Conservation (phyloP, 2,329 filamentous ascomycete genomes). For the Pestalotiopsis sp. region DNA sequence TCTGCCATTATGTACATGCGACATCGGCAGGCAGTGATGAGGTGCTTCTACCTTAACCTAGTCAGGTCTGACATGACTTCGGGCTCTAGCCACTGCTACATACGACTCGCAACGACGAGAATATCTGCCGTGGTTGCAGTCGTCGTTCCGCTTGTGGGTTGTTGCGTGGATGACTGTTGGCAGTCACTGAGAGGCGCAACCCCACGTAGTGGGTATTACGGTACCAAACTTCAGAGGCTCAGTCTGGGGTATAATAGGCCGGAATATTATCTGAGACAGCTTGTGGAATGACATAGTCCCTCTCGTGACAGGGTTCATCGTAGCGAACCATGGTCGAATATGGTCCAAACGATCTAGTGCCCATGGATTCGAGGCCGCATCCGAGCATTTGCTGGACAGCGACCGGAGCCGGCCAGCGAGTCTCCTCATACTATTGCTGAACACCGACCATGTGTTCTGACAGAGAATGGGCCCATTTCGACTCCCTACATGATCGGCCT, state of each 20-base stretch:
- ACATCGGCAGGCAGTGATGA: not conserved
- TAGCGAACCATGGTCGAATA: not conserved
- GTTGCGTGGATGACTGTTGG: not conserved
- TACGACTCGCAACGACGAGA: not conserved
- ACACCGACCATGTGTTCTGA: not conserved
- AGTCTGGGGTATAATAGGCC: constrained; percentile 5
- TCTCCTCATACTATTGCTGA: not conserved
- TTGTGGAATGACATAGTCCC: constrained; percentile 3
- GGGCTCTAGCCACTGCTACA: not conserved
- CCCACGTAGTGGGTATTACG: not conserved
- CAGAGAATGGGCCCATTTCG: not conserved
- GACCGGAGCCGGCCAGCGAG: not conserved
- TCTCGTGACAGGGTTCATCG: not conserved
- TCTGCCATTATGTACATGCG: not conserved
- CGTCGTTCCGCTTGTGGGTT: not conserved
- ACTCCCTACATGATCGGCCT: not conserved
- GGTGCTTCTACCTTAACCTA: not conserved
- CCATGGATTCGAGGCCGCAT: not conserved
- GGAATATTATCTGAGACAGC: constrained; percentile 7
- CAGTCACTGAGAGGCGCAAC: not conserved
- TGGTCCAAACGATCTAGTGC: not conserved
- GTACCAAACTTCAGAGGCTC: not conserved
- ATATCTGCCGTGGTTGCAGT: not conserved
- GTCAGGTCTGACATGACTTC: not conserved
- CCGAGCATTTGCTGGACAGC: not conserved